Percentiles rank a stretch among this genome's conserved stretches.
Conservation (phyloP, 2,329 filamentous ascomycete genomes). For the Drechmeria coniospora region DNA sequence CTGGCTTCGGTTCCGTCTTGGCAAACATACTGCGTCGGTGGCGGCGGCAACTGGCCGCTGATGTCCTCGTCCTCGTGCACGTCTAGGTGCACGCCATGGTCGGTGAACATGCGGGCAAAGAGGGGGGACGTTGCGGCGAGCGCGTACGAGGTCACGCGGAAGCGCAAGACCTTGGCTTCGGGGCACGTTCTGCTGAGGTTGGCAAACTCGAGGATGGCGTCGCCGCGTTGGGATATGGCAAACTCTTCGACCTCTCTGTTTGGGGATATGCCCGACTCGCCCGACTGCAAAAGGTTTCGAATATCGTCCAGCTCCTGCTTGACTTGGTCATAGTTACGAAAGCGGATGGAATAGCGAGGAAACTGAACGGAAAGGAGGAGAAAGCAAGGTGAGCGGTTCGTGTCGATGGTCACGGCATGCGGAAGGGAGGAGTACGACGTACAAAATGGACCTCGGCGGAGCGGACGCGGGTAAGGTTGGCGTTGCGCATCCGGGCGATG, state of each 20-base stretch:
- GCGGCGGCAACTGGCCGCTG: constrained; percentile 17
- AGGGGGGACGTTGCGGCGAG: constrained; percentile 35
- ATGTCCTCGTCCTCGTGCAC: constrained; percentile 23
- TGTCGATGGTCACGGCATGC: background rate
- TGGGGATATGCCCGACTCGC: constrained; percentile 24
- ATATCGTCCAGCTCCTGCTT: constrained; percentile 25
- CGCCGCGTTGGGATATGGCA: constrained; percentile 27
- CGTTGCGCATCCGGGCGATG: constrained; percentile 30
- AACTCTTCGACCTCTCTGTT: constrained; percentile 25
- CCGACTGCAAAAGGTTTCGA: constrained; percentile 22
- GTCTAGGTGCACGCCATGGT: constrained; percentile 13
- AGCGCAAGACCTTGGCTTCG: constrained; percentile 24
- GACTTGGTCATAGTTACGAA: constrained; percentile 29
- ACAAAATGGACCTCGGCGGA: constrained; percentile 29
- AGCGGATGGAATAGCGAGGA: constrained; percentile 29
- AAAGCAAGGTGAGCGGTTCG: constrained; percentile 4
- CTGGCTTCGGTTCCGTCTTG: constrained; percentile 27
- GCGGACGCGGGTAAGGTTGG: constrained; percentile 25
- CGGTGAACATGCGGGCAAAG: constrained; percentile 31
- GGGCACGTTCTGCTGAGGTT: constrained; percentile 24
- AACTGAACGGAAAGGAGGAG: constrained; percentile 20
- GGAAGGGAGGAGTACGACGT: constrained; percentile 5
- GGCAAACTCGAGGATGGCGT: constrained; percentile 36
- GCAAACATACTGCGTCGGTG: constrained; percentile 20
- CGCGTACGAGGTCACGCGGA: constrained; percentile 35